Percentiles rank a stretch among this genome's conserved stretches.
phyloP scores from a whole-genome alignment of 2,329 filamentous ascomycete species.

The Lachnellula hyalina region DNA sequence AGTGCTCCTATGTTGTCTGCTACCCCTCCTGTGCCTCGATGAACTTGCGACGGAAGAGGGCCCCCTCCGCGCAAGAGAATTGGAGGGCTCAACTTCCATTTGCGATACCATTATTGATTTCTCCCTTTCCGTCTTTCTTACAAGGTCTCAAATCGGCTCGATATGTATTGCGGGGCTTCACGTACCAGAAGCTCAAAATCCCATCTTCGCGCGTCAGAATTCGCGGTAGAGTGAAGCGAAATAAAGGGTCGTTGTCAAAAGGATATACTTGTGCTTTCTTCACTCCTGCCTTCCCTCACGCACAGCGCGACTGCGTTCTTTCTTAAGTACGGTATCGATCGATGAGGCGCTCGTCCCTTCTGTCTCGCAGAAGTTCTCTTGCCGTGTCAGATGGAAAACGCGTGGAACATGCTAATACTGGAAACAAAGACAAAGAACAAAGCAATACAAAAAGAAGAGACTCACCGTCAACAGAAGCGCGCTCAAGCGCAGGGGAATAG shows the following conservation, averaged over 20 bases:
- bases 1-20: conserved; percentile 63
- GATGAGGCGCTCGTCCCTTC: neutral
- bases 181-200: conserved; percentile 6
- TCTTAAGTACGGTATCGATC: neutral
- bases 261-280: conserved; percentile 7
- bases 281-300: neutral
- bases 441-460: neutral
- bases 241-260: neutral
- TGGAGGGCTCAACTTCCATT: conserved; percentile 41
- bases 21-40: conserved; percentile 64
- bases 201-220: conserved; percentile 8
- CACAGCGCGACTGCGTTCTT: neutral
- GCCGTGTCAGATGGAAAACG: conserved; percentile 9
- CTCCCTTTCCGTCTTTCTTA: conserved; percentile 2
- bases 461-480: conserved; percentile 3
- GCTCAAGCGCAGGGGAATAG: neutral
- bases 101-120: conserved; percentile 53
- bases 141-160: neutral
- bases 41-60: conserved; percentile 52
- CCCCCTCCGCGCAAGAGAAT: conserved; percentile 53
- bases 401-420: conserved; percentile 12
- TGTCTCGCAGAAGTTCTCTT: conserved; percentile 6
- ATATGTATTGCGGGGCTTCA: neutral
- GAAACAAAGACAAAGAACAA: neutral
- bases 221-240: neutral